Conservation (phyloP, 1,284 basidiomycete species). For the Limonomyces culmigenus region DNA sequence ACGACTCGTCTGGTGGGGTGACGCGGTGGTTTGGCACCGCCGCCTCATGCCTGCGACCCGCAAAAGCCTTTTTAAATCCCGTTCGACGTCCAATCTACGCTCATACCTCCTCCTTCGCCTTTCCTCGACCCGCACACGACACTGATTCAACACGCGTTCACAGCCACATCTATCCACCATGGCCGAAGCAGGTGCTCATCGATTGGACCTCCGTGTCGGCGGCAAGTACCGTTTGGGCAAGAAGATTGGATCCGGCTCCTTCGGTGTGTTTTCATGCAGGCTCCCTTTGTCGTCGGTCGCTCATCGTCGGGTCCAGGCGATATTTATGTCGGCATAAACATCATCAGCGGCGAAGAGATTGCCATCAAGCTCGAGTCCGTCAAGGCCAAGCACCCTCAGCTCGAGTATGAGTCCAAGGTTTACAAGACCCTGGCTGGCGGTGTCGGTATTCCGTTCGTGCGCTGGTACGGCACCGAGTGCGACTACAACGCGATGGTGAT, state of each 20-base stretch:
- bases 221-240: slow-evolving; percentile 98
- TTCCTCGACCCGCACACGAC: no score
- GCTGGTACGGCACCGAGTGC: slow-evolving; percentile 66
- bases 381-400: slow-evolving; percentile 56
- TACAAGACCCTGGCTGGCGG: slow-evolving; percentile 90
- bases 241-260: slow-evolving; percentile 99
- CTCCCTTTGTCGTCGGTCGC: no score
- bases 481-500: slow-evolving; percentile 97
- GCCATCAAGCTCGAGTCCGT: slow-evolving; percentile 94
- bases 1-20: no score
- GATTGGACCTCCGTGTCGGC: slow-evolving; percentile 88
- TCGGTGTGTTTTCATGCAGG: slow-evolving; percentile 65
- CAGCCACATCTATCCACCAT: no score
- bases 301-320: no score
- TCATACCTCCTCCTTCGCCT: no score
- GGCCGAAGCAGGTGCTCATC: background rate
- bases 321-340: slow-evolving; percentile 90
- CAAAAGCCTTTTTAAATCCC: no score
- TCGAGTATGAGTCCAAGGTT: slow-evolving; percentile 85
- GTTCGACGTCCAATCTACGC: no score
- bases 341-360: slow-evolving; percentile 89
- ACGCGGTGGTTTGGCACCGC: no score
- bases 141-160: no score
- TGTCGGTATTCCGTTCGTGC: slow-evolving; percentile 86
- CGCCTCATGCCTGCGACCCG: no score